Percentiles rank a stretch among this genome's conserved stretches.
Conservation (phyloP, 1,139 yeast genomes). For the Saccharomyces uvarum region DNA sequence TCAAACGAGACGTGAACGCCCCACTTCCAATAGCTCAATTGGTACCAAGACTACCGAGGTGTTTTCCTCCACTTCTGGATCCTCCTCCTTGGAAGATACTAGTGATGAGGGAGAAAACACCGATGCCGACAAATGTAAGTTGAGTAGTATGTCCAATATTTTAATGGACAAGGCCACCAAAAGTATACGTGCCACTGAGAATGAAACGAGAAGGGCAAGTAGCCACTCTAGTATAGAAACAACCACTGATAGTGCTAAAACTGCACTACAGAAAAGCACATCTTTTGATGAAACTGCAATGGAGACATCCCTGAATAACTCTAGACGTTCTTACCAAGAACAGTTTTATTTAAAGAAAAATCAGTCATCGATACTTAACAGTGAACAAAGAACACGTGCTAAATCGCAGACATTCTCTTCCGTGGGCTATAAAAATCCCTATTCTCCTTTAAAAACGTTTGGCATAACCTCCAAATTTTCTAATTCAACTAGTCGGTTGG, state of each 20-base stretch:
- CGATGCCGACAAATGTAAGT: conserved; percentile 5
- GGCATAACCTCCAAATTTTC: not conserved
- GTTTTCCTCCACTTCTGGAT: conserved; percentile 19
- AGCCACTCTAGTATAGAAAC: not conserved
- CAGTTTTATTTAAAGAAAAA: not conserved
- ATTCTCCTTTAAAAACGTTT: not conserved
- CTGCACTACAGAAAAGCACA: not conserved
- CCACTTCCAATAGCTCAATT: conserved; percentile 30
- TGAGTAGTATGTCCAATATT: conserved; percentile 4
- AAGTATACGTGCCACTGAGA: not conserved
- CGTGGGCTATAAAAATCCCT: not conserved
- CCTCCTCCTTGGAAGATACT: conserved; percentile 11
- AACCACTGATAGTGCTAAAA: not conserved
- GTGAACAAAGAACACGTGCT: not conserved
- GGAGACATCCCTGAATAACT: not conserved
- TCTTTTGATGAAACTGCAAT: not conserved
- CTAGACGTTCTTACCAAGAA: not conserved
- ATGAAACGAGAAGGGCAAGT: not conserved
- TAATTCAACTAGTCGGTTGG: not conserved
- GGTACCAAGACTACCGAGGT: conserved; percentile 26
- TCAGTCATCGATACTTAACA: not conserved
- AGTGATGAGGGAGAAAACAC: conserved; percentile 1
- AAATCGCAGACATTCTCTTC: not conserved
- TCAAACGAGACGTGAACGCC: conserved; percentile 19
- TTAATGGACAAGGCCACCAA: not conserved